A percentile compares a stretch with the other conserved stretches of the same genome.
Conservation (phyloP, 306 rosid species). For the Alnus rubra region DNA sequence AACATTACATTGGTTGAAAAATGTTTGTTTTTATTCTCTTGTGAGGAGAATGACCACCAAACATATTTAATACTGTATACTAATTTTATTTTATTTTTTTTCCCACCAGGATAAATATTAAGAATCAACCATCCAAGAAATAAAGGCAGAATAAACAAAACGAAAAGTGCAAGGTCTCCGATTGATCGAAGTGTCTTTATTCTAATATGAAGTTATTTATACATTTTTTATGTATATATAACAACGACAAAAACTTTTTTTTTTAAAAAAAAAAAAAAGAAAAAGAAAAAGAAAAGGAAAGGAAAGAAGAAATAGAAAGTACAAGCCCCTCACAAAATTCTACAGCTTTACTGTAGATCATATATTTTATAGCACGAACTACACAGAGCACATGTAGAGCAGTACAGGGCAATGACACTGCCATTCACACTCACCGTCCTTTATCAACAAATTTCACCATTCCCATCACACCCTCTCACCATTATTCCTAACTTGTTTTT, state of each 20-base stretch:
- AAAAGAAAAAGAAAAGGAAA: neutral
- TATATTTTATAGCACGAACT: constrained; percentile 34
- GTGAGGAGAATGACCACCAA: no score
- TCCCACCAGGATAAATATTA: neutral
- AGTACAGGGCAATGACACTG: constrained; percentile 20
- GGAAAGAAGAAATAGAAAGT: constrained; percentile 13
- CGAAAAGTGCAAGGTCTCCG: neutral
- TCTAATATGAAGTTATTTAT: neutral
- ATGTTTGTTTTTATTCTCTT: no score
- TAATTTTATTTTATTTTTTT: no score
- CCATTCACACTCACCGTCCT: constrained; percentile 6
- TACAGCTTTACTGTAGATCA: constrained; percentile 50
- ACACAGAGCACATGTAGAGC: constrained; percentile 38
- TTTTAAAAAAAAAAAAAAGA: neutral
- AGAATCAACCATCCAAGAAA: no score
- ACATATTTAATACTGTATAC: no score
- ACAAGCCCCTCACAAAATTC: constrained; percentile 54
- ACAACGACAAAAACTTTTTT: neutral
- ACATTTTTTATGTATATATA: constrained; percentile 4
- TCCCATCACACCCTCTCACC: neutral
- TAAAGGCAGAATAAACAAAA: neutral
- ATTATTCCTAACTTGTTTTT: constrained; percentile 12
- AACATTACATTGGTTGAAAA: no score
- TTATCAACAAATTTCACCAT: constrained; percentile 18
- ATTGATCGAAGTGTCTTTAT: neutral